These are phyloP conservation scores for Wallacemonas rigidus DNA, from an alignment of 208 protist genomes.

Conservation along the genomic window DNA sequence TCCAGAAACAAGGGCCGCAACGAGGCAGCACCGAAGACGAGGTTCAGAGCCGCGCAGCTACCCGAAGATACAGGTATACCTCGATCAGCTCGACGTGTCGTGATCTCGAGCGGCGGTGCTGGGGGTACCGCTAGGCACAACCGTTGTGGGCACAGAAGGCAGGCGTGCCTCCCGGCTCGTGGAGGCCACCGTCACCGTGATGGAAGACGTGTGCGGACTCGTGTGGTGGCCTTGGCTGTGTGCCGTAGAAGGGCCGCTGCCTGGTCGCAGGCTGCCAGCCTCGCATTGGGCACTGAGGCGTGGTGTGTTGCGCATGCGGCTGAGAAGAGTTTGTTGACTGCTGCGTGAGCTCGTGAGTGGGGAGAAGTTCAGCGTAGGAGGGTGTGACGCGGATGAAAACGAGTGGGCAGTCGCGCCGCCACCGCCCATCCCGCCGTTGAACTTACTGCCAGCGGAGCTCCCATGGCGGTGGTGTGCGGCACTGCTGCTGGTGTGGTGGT, in stretches of 20 bases:
- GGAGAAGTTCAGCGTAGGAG: slow-evolving; percentile 13
- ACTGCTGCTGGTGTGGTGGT: not conserved
- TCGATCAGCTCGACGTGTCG: too few relatives aligned
- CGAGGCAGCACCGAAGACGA: too few relatives aligned
- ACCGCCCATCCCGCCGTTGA: not conserved
- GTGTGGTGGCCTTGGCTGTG: not conserved
- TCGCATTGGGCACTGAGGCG: slow-evolving; percentile 14
- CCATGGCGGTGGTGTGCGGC: not conserved
- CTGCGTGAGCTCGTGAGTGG: slow-evolving; percentile 5
- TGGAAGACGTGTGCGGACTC: not conserved
- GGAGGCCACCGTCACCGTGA: slow-evolving; percentile 16
- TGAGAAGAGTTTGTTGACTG: slow-evolving; percentile 21
- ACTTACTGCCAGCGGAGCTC: not conserved
- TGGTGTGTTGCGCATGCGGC: slow-evolving; percentile 25
- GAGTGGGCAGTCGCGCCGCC: not conserved
- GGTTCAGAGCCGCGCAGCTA: too few relatives aligned
- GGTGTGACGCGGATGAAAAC: slow-evolving; percentile 1
- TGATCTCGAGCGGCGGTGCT: too few relatives aligned
- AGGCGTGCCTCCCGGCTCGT: slow-evolving; percentile 10
- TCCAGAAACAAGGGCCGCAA: too few relatives aligned
- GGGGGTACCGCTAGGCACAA: too few relatives aligned
- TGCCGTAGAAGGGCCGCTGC: slow-evolving; percentile 3
- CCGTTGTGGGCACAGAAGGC: not conserved
- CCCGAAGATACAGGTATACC: too few relatives aligned
- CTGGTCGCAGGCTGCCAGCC: not conserved